Evolutionary conservation across 202 grass and related monocot genomes (phyloP), one percentile per base, ranked within the genome.

Genomic region (Cymbopogon flexuosus): DNA sequence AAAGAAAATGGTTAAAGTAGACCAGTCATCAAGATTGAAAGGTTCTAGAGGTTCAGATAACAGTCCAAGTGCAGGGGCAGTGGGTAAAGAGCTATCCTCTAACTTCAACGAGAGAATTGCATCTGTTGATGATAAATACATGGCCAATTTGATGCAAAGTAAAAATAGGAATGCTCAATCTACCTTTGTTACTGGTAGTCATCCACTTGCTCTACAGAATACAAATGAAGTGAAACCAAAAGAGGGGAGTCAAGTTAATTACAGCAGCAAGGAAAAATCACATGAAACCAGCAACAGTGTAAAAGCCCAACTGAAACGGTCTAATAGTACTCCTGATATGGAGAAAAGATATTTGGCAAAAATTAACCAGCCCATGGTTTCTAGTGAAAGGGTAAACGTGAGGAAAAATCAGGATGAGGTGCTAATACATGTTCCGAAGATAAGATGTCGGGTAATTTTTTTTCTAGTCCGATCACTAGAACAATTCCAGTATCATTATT

Each of bases 101-200:
- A 93, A 90, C 74, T 90, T 91, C 56, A 98, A 93, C 22, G 83
- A 95, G 63, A 98, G 84, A 68, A 87, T 95, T 70, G 80, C 83
- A 78, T 72, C 72, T 74, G 86, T 93, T 84, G 96, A 98, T 89
- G 92, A 98, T 84, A 95, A 91, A 82, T 98, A 95, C 80, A 95
- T 95, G 92, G 88, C 90, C 70, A 85, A 98, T 76, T 80, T 98
- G 86, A 95, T 98, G 96, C 91, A 94, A 72, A 84, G 77, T 76
- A 77, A 81, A 54, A 77, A 81, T 77, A 84, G 75, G 62, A 94
- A 89, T 90, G 65, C 65, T 67, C 87, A 77, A 65, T 92, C 84
- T 56, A 89, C 60, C 54, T 79, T 73, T 19, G 83, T 73, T 62
- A 41, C 77, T 54, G 70, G 87, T 59, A 87, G 79, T 72, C 81